Percentiles rank a stretch among this genome's conserved stretches.
Conservation (phyloP, 495 filamentous ascomycete species). For the Cercophora newfieldiana region DNA sequence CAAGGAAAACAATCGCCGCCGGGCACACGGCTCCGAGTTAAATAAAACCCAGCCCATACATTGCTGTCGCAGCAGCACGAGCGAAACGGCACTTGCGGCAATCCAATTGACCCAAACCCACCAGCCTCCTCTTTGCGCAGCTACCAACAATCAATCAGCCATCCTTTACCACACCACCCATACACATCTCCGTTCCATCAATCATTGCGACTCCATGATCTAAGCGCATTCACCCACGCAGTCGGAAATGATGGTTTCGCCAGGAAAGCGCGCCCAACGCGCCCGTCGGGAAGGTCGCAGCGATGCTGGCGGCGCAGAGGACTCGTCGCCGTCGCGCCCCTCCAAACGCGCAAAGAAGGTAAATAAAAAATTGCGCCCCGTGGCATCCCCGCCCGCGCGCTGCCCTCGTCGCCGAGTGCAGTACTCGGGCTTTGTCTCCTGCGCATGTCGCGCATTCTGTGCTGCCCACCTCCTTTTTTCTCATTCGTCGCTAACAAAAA, state of each 20-base stretch:
- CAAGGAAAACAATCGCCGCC: conserved; percentile 19
- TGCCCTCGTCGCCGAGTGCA: conserved; percentile 32
- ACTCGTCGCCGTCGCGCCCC: conserved; percentile 70
- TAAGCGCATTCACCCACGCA: conserved; percentile 18
- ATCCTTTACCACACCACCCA: neutral
- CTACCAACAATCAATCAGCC: neutral
- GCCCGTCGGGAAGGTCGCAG: conserved; percentile 40
- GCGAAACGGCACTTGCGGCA: conserved; percentile 14
- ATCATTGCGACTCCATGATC: conserved; percentile 20
- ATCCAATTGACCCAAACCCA: conserved; percentile 8
- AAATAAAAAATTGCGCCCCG: conserved; percentile 22
- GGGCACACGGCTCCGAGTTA: neutral
- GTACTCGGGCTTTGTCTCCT: conserved; percentile 26
- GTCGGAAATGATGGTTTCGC: conserved; percentile 38
- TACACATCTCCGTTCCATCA: conserved; percentile 4
- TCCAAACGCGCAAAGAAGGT: conserved; percentile 77
- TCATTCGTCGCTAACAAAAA: conserved; percentile 16
- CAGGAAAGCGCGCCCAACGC: conserved; percentile 46
- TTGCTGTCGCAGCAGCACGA: conserved; percentile 9
- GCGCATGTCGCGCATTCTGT: conserved; percentile 1
- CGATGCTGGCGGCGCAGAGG: conserved; percentile 41
- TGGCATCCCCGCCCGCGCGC: conserved; percentile 20
- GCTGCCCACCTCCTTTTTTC: neutral
- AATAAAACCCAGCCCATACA: conserved; percentile 1
- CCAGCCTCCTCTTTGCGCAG: conserved; percentile 11